Conservation (phyloP, 306 rosid species). For the Dryas drummondii region DNA sequence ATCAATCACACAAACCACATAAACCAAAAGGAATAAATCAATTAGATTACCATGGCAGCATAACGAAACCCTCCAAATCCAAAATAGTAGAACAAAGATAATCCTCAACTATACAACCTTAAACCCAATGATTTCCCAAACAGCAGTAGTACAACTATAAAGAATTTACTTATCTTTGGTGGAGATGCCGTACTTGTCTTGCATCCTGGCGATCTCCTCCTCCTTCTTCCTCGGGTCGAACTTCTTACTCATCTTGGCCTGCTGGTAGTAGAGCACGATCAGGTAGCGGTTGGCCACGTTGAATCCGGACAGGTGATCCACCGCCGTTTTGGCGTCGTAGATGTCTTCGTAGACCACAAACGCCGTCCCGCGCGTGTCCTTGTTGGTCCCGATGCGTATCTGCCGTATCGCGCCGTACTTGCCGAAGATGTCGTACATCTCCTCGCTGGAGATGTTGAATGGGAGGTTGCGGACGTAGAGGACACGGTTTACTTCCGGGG, state of each 20-base stretch:
- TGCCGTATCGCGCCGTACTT: slow-evolving; percentile 95
- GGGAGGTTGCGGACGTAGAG: slow-evolving; percentile 87
- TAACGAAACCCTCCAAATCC: neutral
- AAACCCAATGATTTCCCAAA: neutral
- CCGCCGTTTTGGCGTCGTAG: slow-evolving; percentile 97
- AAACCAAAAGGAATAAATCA: neutral
- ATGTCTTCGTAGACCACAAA: slow-evolving; percentile 95
- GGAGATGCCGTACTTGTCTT: slow-evolving; percentile 87
- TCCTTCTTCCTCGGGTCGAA: slow-evolving; percentile 93
- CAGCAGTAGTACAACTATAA: neutral
- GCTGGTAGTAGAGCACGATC: slow-evolving; percentile 89
- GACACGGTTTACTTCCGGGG: slow-evolving; percentile 91
- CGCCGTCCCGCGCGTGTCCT: slow-evolving; percentile 95
- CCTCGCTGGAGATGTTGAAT: slow-evolving; percentile 91
- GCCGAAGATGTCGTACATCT: slow-evolving; percentile 97
- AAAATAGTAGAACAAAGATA: neutral
- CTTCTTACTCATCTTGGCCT: slow-evolving; percentile 91
- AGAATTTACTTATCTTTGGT: slow-evolving; percentile 68
- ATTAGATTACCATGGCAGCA: neutral
- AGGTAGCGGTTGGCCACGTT: slow-evolving; percentile 89
- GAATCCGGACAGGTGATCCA: slow-evolving; percentile 94
- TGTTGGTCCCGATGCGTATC: slow-evolving; percentile 86
- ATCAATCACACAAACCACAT: neutral
- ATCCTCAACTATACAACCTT: neutral
- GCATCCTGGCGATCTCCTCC: slow-evolving; percentile 81